Evolutionary conservation across 164 flowering plant species (phyloP), one percentile per base, ranked within the genome.

Genomic region (Liriodendron chinense): DNA sequence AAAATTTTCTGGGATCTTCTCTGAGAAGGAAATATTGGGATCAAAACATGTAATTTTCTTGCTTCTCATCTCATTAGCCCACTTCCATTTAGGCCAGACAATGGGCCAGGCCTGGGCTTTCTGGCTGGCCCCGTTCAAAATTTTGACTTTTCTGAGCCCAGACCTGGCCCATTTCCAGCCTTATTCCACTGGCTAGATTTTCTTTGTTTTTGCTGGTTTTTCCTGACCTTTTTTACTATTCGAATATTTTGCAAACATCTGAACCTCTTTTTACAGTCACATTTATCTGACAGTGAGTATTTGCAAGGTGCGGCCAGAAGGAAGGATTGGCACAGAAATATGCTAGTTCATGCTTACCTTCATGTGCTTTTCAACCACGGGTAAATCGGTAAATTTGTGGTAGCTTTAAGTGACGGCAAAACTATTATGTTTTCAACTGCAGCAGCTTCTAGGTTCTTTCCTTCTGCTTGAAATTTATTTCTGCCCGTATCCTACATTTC

Each of bases 11-110:
- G 90, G 94, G 43, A 77, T 82, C 12, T 79, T 90, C 62, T 83
- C 91, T 20, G 95, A 87, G 80, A 89, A 86, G 83, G 92, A 91
- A 76, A 89, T 92, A 28, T 79, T 92, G 71, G 98, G 98, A 69
- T 85, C 98, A 68, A 86, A 84, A 68, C 83, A 90, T 86, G 99
- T 91, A 90, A 88, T 25, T 65, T 78, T 26, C 73, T 61, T 59
- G 26, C 63, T 16, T 62, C 61, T 14, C 24, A 56, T 71, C 47
- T 75, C 9, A 68, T 69, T 71, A 16, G 18, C 50, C 50, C 16
- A 21, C 48, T 34, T 67, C 14, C 26, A 57, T 49, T 26, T 34
- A 34, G 43, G 2, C 43, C 5, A 7, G 43, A 4, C 34, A 28
- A 28, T 28, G 34, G 34, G 34, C 34, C 34, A 2, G 34, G 34